phyloP scores from a whole-genome alignment of 106 monocot genomes.

The Phalaenopsis aphrodite region DNA sequence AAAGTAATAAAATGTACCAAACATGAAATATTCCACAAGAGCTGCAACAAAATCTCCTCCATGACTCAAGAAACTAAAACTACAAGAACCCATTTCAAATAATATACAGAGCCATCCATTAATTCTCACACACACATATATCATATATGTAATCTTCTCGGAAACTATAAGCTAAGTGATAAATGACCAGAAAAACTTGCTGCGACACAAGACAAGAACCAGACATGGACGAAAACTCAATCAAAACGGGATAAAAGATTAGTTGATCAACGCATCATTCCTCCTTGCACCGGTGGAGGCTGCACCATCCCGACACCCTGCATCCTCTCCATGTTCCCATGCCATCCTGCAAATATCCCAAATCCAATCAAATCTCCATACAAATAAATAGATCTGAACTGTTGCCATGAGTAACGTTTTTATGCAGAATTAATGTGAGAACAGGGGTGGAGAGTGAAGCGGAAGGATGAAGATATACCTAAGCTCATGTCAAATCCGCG shows the following conservation, averaged over 20 bases:
- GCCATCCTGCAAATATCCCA: slow-evolving; percentile 17
- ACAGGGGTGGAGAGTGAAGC: too few species aligned
- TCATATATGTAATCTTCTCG: too few species aligned
- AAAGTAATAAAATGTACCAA: too few species aligned
- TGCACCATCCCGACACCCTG: not conserved
- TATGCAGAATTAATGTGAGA: too few species aligned
- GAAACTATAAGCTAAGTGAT: too few species aligned
- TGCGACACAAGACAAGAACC: not conserved
- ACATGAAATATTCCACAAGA: too few species aligned
- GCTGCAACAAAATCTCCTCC: too few species aligned
- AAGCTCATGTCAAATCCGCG: slow-evolving; percentile 31
- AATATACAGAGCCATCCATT: too few species aligned
- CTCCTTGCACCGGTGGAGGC: slow-evolving; percentile 11
- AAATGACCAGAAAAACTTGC: not conserved
- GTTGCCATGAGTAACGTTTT: too few species aligned
- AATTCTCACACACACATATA: not conserved
- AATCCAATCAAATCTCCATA: not conserved
- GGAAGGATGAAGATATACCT: not conserved
- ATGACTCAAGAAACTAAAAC: too few species aligned
- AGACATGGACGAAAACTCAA: not conserved
- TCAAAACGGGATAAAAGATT: not conserved
- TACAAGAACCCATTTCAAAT: too few species aligned
- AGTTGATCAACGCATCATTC: slow-evolving; percentile 14
- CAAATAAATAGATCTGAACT: too few species aligned
- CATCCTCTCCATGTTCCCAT: slow-evolving; percentile 18